These are phyloP conservation scores for Coemansia erecta DNA, from an alignment of 192 early-diverging fungal genomes.

Conservation along the genomic window DNA sequence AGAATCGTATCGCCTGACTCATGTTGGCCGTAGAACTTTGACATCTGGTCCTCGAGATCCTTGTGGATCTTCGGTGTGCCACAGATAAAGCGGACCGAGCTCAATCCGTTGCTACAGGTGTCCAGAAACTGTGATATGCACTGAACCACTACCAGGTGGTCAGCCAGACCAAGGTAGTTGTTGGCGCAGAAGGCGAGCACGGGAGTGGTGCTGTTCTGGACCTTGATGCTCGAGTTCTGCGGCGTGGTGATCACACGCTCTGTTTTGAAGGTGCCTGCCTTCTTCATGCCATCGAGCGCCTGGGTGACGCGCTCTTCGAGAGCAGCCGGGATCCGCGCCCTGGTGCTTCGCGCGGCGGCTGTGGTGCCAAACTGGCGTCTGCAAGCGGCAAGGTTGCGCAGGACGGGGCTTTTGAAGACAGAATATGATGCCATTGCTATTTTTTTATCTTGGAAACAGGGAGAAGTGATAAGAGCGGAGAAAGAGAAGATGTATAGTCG, in stretches of 20 bases:
- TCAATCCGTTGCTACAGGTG: conserved; percentile 62
- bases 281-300: conserved; percentile 56
- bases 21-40: conserved; percentile 56
- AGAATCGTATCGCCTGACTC: conserved; percentile 58
- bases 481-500: too few species aligned
- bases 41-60: conserved; percentile 59
- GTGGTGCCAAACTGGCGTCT: conserved; percentile 1
- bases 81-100: conserved; percentile 71
- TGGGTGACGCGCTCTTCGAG: conserved; percentile 45
- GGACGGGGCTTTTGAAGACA: not conserved
- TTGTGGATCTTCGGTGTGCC: conserved; percentile 71
- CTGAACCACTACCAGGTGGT: conserved; percentile 56
- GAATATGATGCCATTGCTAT: too few species aligned
- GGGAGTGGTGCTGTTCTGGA: conserved; percentile 38
- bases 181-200: conserved; percentile 71
- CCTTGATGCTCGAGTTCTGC: conserved; percentile 56
- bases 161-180: conserved; percentile 68
- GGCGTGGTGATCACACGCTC: conserved; percentile 63
- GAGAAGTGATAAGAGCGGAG: too few species aligned
- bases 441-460: too few species aligned
- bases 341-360: not conserved
- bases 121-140: conserved; percentile 56
- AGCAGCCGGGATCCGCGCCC: conserved; percentile 26
- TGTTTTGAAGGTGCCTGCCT: conserved; percentile 65
- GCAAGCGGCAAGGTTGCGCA: not conserved